Evolutionary conservation across 495 filamentous ascomycete species (phyloP), one percentile per base, ranked within the genome.

Genomic region (Penicillium antarcticum): DNA sequence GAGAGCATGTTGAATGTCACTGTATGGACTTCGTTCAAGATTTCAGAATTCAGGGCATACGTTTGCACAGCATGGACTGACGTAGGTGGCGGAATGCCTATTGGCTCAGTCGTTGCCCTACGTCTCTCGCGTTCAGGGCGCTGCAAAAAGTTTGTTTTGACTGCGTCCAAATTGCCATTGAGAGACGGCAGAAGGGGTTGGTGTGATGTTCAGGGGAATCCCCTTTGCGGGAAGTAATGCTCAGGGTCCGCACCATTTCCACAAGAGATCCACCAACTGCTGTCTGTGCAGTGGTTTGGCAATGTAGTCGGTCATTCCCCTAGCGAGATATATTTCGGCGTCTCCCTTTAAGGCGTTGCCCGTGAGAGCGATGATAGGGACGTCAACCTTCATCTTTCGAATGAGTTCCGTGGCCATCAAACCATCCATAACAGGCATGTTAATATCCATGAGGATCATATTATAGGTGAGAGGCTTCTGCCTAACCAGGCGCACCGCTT

Each of bases 391-490:
- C 52, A 86, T 75, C 11, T 69, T 65, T 11, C 86, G 77, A 44
- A 89, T 87, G 7, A 75, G 70, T 4, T 73, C 70, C 1, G 86
- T 87, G 9, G 86, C 79, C 37, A 78, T 80, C 29, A 88, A 66
- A 4, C 86, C 86, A 48, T 87, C 80, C 72, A 89, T 80, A 0
- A 89, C 65, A 0, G 87, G 87, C 87, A 91, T 90, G 51, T 77
- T 81, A 45, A 90, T 82, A 51, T 88, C 84, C 71, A 76, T 76
- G 36, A 86, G 58, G 5, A 86, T 77, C 12, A 79, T 33, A 44
- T 81, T 74, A 55, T 82, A 86, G 0, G 72, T 60, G 0, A 76
- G 53, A 0, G 77, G 75, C 37, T 78, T 74, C 47, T 74, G 67
- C 10, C 71, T 74, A 3, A 81, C 68, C 63, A 79, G 64, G 3